Conservation (phyloP, 352 stramenopile genomes). For the Pythium angustatum region DNA sequence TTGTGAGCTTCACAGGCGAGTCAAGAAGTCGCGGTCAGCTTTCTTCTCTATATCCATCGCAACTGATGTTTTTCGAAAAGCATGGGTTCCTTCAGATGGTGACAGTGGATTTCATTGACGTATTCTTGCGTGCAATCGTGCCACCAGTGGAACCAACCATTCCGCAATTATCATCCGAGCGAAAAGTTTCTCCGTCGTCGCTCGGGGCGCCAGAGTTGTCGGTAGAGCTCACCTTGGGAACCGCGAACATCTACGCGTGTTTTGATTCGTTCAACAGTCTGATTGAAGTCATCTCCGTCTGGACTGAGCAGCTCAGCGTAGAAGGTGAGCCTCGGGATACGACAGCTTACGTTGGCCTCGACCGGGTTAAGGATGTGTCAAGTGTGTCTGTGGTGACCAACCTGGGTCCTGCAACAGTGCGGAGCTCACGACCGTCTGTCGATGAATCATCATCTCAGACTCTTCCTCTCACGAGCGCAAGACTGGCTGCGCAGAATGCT, state of each 20-base stretch:
- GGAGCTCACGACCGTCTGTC: slow-evolving; percentile 17
- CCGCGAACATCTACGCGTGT: slow-evolving; percentile 86
- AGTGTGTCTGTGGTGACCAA: slow-evolving; percentile 81
- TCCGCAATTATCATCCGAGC: slow-evolving; percentile 10
- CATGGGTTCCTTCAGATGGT: slow-evolving; percentile 83
- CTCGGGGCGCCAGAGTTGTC: slow-evolving; percentile 71
- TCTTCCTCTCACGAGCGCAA: slow-evolving; percentile 15
- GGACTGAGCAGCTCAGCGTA: slow-evolving; percentile 69
- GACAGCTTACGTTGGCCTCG: slow-evolving; percentile 77
- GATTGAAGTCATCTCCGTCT: slow-evolving; percentile 67
- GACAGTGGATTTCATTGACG: slow-evolving; percentile 83
- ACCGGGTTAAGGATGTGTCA: slow-evolving; percentile 53
- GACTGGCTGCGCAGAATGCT: slow-evolving; percentile 11
- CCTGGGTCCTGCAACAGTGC: slow-evolving; percentile 26
- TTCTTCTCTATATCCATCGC: slow-evolving; percentile 52
- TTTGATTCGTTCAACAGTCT: slow-evolving; percentile 90
- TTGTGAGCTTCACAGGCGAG: slow-evolving; percentile 45
- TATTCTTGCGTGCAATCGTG: slow-evolving; percentile 78
- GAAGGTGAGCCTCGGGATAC: slow-evolving; percentile 61
- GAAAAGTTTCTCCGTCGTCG: slow-evolving; percentile 35
- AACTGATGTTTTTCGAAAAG: slow-evolving; percentile 81
- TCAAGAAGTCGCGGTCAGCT: slow-evolving; percentile 29
- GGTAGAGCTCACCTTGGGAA: slow-evolving; percentile 80
- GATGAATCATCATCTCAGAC: slow-evolving; percentile 23
- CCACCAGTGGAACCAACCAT: slow-evolving; percentile 25